These are phyloP conservation scores for Avena insularis DNA, from an alignment of 176 grass and related monocot species.

Conservation along the genomic window DNA sequence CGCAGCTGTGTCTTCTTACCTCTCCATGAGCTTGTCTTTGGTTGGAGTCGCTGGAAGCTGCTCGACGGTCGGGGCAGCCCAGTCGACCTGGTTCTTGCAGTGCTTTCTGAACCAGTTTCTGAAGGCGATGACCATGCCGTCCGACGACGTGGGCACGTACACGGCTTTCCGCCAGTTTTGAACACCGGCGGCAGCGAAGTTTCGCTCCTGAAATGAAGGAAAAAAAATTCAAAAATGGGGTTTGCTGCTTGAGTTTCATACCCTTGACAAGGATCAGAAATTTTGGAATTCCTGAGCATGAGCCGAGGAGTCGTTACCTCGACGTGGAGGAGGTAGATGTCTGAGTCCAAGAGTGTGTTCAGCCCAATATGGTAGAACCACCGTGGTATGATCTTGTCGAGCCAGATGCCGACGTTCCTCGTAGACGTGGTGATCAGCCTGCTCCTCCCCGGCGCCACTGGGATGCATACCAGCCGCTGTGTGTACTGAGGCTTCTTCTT, in stretches of 20 bases:
- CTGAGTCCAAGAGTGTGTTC: slow-evolving; percentile 85
- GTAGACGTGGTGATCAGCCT: slow-evolving; percentile 72
- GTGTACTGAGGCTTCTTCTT: slow-evolving; percentile 44
- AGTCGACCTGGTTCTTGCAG: slow-evolving; percentile 62
- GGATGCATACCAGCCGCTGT: slow-evolving; percentile 76
- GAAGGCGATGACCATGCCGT: slow-evolving; percentile 77
- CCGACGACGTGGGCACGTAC: slow-evolving; percentile 82
- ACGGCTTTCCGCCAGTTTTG: slow-evolving; percentile 75
- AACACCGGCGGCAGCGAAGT: slow-evolving; percentile 50
- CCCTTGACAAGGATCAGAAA: not conserved
- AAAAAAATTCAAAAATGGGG: not conserved
- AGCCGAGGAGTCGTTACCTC: slow-evolving; percentile 50
- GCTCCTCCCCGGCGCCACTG: slow-evolving; percentile 75
- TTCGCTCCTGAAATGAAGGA: slow-evolving; percentile 61
- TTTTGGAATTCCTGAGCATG: not conserved
- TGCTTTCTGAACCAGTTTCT: slow-evolving; percentile 92
- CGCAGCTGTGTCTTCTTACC: slow-evolving; percentile 35
- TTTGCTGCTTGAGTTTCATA: not conserved
- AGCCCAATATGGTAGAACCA: slow-evolving; percentile 62
- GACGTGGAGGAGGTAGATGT: slow-evolving; percentile 80
- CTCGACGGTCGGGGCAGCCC: slow-evolving; percentile 42
- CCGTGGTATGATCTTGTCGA: slow-evolving; percentile 63
- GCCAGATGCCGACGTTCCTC: slow-evolving; percentile 64
- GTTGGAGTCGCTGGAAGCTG: slow-evolving; percentile 67
- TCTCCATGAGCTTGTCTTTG: slow-evolving; percentile 74